Conservation (phyloP, 2,329 filamentous ascomycete species). For the Beauveria sp. region DNA sequence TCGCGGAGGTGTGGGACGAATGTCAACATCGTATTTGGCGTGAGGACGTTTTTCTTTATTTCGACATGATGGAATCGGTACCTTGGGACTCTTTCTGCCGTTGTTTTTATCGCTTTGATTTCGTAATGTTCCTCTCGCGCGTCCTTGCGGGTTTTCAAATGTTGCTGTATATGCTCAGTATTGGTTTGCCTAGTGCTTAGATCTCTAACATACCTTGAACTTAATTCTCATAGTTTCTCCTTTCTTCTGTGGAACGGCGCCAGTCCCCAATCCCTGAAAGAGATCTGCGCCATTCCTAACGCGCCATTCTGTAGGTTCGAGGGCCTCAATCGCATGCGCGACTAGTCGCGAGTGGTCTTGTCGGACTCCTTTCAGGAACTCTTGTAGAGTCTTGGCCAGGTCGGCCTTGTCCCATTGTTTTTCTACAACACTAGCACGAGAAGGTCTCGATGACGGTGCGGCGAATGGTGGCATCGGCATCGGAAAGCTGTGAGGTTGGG, state of each 20-base stretch:
- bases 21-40: conserved; percentile 51
- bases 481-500: background rate
- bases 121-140: conserved; percentile 33
- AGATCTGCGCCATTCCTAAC: conserved; percentile 36
- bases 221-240: conserved; percentile 39
- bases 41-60: conserved; percentile 51
- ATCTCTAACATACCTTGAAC: conserved; percentile 35
- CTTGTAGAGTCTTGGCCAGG: conserved; percentile 21
- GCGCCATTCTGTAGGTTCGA: conserved; percentile 31
- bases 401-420: background rate
- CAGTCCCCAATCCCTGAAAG: conserved; percentile 36
- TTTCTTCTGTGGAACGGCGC: conserved; percentile 27
- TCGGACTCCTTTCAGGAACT: conserved; percentile 35
- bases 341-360: conserved; percentile 38
- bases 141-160: conserved; percentile 36
- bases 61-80: conserved; percentile 55
- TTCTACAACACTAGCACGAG: background rate
- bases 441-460: conserved; percentile 10
- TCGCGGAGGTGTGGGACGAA: conserved; percentile 54
- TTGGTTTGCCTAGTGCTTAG: background rate
- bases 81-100: conserved; percentile 44
- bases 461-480: conserved; percentile 6
- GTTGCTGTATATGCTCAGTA: conserved; percentile 27
- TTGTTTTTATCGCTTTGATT: conserved; percentile 40
- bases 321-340: conserved; percentile 37